Conservation (phyloP, 2,329 filamentous ascomycete species). For the Moelleriella libera region DNA sequence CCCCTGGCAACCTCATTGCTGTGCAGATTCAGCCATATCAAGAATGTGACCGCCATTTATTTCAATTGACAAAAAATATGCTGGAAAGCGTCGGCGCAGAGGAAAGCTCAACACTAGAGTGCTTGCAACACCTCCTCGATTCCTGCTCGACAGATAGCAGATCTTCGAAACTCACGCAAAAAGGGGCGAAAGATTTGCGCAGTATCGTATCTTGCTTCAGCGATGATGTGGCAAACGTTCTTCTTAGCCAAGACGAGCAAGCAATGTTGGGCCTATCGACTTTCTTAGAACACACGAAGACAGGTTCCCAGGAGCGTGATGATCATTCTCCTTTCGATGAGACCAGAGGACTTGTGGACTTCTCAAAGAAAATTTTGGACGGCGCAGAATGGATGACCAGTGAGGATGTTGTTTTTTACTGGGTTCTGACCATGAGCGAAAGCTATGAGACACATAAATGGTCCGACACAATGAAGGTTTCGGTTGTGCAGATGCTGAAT, state of each 20-base stretch:
- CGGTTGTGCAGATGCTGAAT: conserved; percentile 42
- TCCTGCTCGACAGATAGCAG: conserved; percentile 37
- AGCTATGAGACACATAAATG: conserved; percentile 42
- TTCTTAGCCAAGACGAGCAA: conserved; percentile 38
- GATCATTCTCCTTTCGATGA: conserved; percentile 37
- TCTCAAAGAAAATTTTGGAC: conserved; percentile 32
- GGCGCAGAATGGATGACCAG: conserved; percentile 32
- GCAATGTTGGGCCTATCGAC: conserved; percentile 40
- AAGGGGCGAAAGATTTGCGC: conserved; percentile 34
- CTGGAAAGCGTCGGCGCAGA: conserved; percentile 40
- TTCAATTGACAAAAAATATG: conserved; percentile 39
- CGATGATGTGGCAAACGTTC: conserved; percentile 36
- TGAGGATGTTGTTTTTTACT: conserved; percentile 45
- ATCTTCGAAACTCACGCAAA: conserved; percentile 29
- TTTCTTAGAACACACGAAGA: conserved; percentile 50
- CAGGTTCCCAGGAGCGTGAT: conserved; percentile 33
- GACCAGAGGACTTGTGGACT: conserved; percentile 33
- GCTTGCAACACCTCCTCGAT: conserved; percentile 35
- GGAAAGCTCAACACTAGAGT: conserved; percentile 29
- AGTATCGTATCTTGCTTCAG: conserved; percentile 33
- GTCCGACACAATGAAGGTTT: conserved; percentile 41
- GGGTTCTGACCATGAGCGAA: conserved; percentile 33
- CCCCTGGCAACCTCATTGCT: conserved; percentile 36
- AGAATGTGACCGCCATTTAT: conserved; percentile 40
- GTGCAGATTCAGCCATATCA: conserved; percentile 43